Base-by-base conservation (phyloP, 768 basidiomycete genomes). In the Xerocomellus chrysenteron region DNA sequence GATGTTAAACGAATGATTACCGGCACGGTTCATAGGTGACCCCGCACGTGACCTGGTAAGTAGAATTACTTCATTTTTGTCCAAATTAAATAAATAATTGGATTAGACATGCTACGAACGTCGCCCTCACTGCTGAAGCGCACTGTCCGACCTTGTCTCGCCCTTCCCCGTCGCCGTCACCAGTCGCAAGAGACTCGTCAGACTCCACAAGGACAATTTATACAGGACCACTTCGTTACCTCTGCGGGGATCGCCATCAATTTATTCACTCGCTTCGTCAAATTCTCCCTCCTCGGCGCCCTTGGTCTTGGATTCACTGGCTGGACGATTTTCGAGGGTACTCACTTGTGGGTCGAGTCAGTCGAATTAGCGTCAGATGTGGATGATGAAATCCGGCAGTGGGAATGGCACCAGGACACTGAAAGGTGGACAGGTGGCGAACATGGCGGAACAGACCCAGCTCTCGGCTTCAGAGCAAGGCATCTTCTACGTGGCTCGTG, bases 371-470 rank as follows among this genome's bases (percentile, higher is more conserved):
- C 74, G 9, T 33, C 62, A 13, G 80, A 85, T 48, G 60, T 61
- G 41, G 85, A 90, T 60, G 70, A 76, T 39, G 84, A 86, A 44
- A 74, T 74, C 16, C 74, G 73, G 46, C 76, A 74, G 56, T 91
- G 85, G 84, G 82, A 86, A 64, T 90, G 88, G 89, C 79, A 86
- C 65, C 65, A 77, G 4, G 83, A 86, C 44, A 75, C 75, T 17
- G 85, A 85, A 51, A 74, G 75, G 50, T 90, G 88, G 88, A 76
- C 83, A 9, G 84, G 80, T 24, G 77, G 82, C 47, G 74, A 61
- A 56, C 74, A 28, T 33, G 86, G 85, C 6, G 90, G 89, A 46
- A 91, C 89, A n/a, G 87, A 91, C 68, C 78, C 85, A 5, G 80
- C 73, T n/a, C 73, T 91, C 10, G 85, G 87, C 3, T 78, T 81